Base-by-base conservation (phyloP, 768 basidiomycete genomes). In the Panellus pusillus region DNA sequence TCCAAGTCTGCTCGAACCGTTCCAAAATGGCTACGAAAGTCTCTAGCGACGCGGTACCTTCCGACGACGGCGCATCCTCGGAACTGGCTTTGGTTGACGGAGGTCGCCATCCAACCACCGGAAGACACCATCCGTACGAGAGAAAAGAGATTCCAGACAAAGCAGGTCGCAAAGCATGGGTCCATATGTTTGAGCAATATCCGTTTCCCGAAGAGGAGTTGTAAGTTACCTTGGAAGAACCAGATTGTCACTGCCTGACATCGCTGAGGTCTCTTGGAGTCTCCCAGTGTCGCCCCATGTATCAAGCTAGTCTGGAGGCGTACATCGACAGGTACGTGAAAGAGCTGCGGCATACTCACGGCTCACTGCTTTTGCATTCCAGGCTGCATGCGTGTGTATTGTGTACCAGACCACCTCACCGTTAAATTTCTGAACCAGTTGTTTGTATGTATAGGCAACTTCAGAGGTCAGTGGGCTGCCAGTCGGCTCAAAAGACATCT, bases 171-270 rank as follows among this genome's bases (percentile, higher is more conserved):
- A 89, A 89, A 68, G 81, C 84, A 14, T 91, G 89, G 89, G 86
- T 84, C 44, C 89, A 89, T 57, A 81, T 82, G 1, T 79, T 89
- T 52, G 89, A 91, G 68, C 89, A 89, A 64, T 74, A 75, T 13
- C 73, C 90, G 20, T 90, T 90, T 68, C 76, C 71, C 6, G 77
- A 86, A 0, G 78, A 80, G 44, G 87, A 91, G 66, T 64, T 91
- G 85, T 87, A 57, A 45, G 79, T 52, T 46, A 36, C 40, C 18
- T 49, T 15, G 29, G 4, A 4, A 24, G 13, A 20, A 11, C 45
- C 29, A n/a, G 15, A 41, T 13, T 52, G 36, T 46, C 31, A 24
- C 32, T 38, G 15, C 18, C 32, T 62, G 20, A 53, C 15, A 37
- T 39, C 17, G 6, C 46, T 11, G 50, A 87, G 86, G 44, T 83